Base-by-base conservation (phyloP, 2,329 filamentous ascomycete species). In the Penicillium psychrosexuale region DNA sequence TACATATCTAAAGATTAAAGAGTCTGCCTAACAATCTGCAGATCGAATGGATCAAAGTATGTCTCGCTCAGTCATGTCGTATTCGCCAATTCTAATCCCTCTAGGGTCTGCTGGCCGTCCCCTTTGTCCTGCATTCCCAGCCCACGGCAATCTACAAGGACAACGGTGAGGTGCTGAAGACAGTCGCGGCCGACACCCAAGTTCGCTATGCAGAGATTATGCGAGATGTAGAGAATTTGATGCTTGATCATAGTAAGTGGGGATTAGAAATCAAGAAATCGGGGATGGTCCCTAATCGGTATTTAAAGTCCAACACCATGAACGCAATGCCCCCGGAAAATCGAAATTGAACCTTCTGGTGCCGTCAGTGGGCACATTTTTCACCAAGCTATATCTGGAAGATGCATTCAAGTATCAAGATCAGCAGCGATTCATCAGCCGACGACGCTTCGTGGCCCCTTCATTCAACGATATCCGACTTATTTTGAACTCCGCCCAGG, bases 401-500 rank as follows among this genome's bases (percentile, higher is more conserved):
- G 90, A 91, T 46, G 93, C 93, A 7, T 97, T 97, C 77, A 86
- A 87, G 62, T 93, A 90, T 74, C 94, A 97, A 74, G 94, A 99
- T 72, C 77, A 82, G 55, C 87, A 87, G 61, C 86, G 94, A 7
- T 89, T 87, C 72, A 99, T 99, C 67, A 96, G 91, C 28, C 91
- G 88, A 1, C 83, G 94, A 24, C 87, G 94, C 57, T 97, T 97
- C 70, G 94, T 99, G 2, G 89, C 93, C 1, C 94, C 94, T 0
- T 96, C 90, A 1, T 99, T 99, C 82, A 99, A 99, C 75, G 94
- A 99, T 70, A 86, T 99, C 56, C 86, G 94, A 2, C 81, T 97
- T 24, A 88, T 96, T 48, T 84, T 99, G 63, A 99, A 99, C 76
- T 94, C 94, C 37, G 92, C 94, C 17, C 94, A 99, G 75, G 81